Percentiles rank a stretch among this genome's conserved stretches.
These are phyloP conservation scores for Onygenales sp. DNA, from an alignment of 2,329 filamentous ascomycete genomes.

Conservation along the genomic window DNA sequence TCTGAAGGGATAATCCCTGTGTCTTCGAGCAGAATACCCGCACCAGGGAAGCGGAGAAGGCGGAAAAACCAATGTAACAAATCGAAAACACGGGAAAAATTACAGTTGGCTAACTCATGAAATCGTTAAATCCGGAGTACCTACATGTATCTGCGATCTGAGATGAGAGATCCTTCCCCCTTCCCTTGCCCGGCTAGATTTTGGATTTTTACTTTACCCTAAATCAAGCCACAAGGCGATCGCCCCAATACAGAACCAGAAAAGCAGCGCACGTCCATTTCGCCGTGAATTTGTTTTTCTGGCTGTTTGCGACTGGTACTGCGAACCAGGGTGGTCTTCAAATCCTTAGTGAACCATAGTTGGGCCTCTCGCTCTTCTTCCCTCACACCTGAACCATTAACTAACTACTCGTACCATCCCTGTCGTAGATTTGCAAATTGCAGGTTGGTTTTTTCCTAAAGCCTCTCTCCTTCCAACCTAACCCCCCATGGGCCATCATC, in stretches of 20 bases:
- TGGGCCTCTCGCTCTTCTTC: background rate
- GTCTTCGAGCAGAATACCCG: too few species aligned
- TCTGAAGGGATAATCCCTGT: too few species aligned
- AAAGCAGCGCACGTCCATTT: background rate
- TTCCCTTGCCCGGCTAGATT: too few species aligned
- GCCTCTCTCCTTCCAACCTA: background rate
- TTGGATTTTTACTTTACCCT: background rate
- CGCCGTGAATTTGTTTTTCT: background rate
- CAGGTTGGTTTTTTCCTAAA: background rate
- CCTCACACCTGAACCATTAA: too few species aligned
- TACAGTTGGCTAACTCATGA: background rate
- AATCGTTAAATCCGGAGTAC: too few species aligned
- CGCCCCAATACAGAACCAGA: slow-evolving; percentile 1
- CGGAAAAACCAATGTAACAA: background rate
- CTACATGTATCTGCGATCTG: background rate
- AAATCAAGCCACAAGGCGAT: slow-evolving; percentile 2
- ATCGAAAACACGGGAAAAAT: background rate
- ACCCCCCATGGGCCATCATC: too few species aligned
- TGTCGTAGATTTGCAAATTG: background rate
- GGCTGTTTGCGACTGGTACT: slow-evolving; percentile 2
- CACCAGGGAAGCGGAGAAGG: too few species aligned
- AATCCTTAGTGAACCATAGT: slow-evolving; percentile 3
- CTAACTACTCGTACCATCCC: background rate
- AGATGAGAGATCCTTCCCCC: background rate
- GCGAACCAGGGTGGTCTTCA: background rate